Conservation (phyloP, 2,329 filamentous ascomycete genomes). For the Coccinonectria pachysandricola region DNA sequence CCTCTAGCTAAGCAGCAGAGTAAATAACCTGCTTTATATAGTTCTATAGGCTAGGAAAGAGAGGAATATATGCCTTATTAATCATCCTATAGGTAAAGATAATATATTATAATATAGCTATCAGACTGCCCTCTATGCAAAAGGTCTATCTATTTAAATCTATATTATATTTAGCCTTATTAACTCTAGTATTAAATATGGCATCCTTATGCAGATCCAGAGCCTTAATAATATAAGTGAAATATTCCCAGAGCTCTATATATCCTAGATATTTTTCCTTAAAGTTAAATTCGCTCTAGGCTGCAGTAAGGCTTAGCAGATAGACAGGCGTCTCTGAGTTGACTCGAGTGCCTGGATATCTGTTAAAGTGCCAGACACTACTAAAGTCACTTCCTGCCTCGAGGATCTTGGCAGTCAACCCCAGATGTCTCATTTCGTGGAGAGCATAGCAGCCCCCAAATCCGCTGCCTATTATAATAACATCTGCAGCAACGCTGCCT, state of each 20-base stretch:
- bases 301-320: slow-evolving; percentile 4
- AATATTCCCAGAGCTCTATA: slow-evolving; percentile 3
- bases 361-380: slow-evolving; percentile 7
- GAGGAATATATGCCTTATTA: slow-evolving; percentile 29
- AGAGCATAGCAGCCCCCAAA: slow-evolving; percentile 5
- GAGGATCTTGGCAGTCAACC: slow-evolving; percentile 5
- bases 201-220: slow-evolving; percentile 12
- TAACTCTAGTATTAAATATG: slow-evolving; percentile 27
- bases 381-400: slow-evolving; percentile 4
- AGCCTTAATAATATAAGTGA: slow-evolving; percentile 3
- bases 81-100: slow-evolving; percentile 36
- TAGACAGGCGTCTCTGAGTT: slow-evolving; percentile 8
- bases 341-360: slow-evolving; percentile 7
- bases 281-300: slow-evolving; percentile 6
- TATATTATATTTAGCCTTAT: slow-evolving; percentile 2
- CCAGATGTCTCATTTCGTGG: slow-evolving; percentile 3
- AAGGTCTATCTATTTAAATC: slow-evolving; percentile 31
- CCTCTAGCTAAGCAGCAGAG: slow-evolving; percentile 18
- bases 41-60: slow-evolving; percentile 22
- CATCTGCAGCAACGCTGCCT: too few relatives aligned
- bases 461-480: slow-evolving; percentile 5
- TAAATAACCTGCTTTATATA: slow-evolving; percentile 21
- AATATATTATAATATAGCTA: slow-evolving; percentile 31
- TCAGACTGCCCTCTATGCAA: slow-evolving; percentile 28
- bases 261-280: slow-evolving; percentile 4